Base-by-base conservation (phyloP, 331 rosid species). In the Quercus lobata region DNA sequence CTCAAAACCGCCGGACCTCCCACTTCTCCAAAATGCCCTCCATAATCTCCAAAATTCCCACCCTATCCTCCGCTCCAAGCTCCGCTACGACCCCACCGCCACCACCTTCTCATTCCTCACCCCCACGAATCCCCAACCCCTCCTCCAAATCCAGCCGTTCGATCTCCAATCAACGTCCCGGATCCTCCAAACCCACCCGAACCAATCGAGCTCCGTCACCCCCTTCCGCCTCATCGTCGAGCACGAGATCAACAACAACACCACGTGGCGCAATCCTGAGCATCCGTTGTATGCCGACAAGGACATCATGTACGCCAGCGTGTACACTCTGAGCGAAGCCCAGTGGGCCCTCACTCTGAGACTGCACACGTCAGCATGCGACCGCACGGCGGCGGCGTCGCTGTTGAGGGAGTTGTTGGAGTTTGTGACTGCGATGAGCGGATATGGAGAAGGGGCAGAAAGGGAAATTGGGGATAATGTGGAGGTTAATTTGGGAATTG, bases 41-140 rank as follows among this genome's bases (percentile, higher is more conserved):
- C 89, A 74, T 62, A 69, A 62, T 9, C 76, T 94, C 76, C 97
- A 92, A 79, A 85, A 72, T 78, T 83, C 93, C 83, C 92, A 94
- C 18, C 98, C 97, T 18, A 89, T 95, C 87, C 94, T 95, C 86
- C 91, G 93, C 86, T 88, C 94, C 63, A 90, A 84, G 62, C 84
- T 90, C 89, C 97, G 66, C 70, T 78, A 57, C 82, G 79, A 90
- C 19, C n/a, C 76, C 29, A 11, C 83, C 72, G 61, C 82, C 44
- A 77, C 80, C 78, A 72, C 87, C 49, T 90, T 77, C 89, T 86
- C 85, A 60, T 88, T 81, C 86, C 19, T 89, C 69, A 88, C 79
- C 0, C 90, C 82, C 24, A 68, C 84, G 0, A 37, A 8, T 41
- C 12, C 76, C 4, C 85, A 96, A 17, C 4, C 97, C 15, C 2